Evolutionary conservation across 352 stramenopile genomes (phyloP).

Genomic region (Pythium aquatile): DNA sequence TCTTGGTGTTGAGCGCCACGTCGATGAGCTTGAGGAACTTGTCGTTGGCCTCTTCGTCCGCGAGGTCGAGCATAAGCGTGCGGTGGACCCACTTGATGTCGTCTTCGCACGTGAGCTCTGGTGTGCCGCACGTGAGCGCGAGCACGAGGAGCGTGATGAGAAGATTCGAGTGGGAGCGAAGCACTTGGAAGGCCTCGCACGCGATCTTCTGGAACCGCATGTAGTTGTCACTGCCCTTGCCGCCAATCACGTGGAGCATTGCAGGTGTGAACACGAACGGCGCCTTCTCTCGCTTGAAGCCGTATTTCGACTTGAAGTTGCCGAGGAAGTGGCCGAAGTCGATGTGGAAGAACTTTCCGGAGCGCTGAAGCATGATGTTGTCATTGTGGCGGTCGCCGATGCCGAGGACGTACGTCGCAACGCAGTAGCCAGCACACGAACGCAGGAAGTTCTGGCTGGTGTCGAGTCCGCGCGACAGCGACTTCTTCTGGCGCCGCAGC

Average conservation of each 20-base stretch:
- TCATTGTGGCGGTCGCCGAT: conserved; percentile 94
- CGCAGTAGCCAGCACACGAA: conserved; percentile 91
- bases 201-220: conserved; percentile 67
- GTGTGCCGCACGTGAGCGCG: conserved; percentile 76
- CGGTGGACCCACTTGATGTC: conserved; percentile 82
- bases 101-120: conserved; percentile 62
- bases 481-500: conserved; percentile 33
- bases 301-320: conserved; percentile 94
- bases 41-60: conserved; percentile 55
- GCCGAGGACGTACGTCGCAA: conserved; percentile 92
- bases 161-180: conserved; percentile 73
- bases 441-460: conserved; percentile 87
- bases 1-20: conserved; percentile 70
- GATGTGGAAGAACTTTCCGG: conserved; percentile 95
- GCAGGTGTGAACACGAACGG: conserved; percentile 92
- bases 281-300: conserved; percentile 88
- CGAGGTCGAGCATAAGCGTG: conserved; percentile 74
- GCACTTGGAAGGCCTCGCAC: conserved; percentile 65
- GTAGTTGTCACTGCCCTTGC: conserved; percentile 72
- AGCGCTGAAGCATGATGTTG: conserved; percentile 94
- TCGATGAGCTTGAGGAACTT: conserved; percentile 79
- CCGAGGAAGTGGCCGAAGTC: conserved; percentile 96
- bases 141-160: conserved; percentile 83
- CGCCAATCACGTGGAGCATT: conserved; percentile 87
- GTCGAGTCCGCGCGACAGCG: conserved; percentile 40